Evolutionary conservation across 192 early-diverging fungal species (phyloP), one percentile per base, ranked within the genome.

Genomic region (Phycomyces nitens): DNA sequence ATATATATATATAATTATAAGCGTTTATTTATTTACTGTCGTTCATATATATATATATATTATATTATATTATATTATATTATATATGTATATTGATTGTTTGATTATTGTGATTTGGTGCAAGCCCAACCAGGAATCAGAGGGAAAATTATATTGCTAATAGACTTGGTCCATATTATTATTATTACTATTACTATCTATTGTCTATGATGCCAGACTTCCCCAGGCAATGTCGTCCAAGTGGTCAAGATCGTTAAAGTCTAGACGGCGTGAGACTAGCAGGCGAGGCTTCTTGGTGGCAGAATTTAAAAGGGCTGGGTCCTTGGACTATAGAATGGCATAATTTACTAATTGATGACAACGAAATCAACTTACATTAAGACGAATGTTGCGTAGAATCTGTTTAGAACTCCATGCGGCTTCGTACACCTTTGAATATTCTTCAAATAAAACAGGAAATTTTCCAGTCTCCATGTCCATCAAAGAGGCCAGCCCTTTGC

Each of bases 151-250:
- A n/a, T n/a, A n/a, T n/a, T n/a, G n/a, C n/a, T n/a, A n/a, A n/a
- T n/a, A n/a, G n/a, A n/a, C n/a, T n/a, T n/a, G n/a, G n/a, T n/a
- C n/a, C n/a, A n/a, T n/a, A n/a, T n/a, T n/a, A n/a, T n/a, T 47
- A 3, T 47, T 3, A n/a, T 18, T 47, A 4, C 21, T 20, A 3
- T 2, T 47, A 3, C 12, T 18, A 7, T 22, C 38, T 11, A 9
- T 62, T 9, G 26, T 42, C 27, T 34, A 65, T 18, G 54, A 57
- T 20, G 67, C 59, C 27, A 69, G 60, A 39, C 49, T 53, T n/a
- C 67, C 67, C 67, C 67, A 69, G 12, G 67, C 67, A 44, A 52
- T 53, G 10, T 61, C 58, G 54, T 69, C 67, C 6, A 69, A 16
- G 26, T 69, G 58, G 5, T 58, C 43, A 24, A 67, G 49, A 41